These are phyloP conservation scores for Psilocybe subaeruginosa DNA, from an alignment of 768 basidiomycete genomes.

Conservation along the genomic window DNA sequence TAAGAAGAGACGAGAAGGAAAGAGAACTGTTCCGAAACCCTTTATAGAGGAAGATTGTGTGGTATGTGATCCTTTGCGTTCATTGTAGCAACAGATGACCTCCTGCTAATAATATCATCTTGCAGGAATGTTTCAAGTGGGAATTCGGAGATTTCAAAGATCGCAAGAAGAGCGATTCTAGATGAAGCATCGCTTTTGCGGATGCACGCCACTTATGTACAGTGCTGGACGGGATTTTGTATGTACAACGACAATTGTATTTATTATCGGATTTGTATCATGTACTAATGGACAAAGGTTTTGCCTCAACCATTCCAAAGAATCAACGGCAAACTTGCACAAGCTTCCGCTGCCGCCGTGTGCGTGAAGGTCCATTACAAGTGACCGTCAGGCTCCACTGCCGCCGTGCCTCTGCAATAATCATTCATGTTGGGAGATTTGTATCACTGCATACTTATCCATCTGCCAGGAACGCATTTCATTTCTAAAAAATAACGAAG, in stretches of 20 bases:
- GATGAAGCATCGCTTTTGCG: background rate
- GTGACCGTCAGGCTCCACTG: background rate
- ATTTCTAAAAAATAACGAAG: background rate
- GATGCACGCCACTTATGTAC: background rate
- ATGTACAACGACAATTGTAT: background rate
- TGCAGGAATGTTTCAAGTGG: slow-evolving; percentile 84
- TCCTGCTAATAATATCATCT: slow-evolving; percentile 1
- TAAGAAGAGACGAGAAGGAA: slow-evolving; percentile 34
- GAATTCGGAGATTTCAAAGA: slow-evolving; percentile 57
- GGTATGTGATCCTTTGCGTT: slow-evolving; percentile 34
- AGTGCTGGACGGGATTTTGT: background rate
- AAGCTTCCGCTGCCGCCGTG: too few relatives aligned
- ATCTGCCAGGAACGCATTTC: background rate
- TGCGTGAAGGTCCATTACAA: background rate
- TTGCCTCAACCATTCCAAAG: too few relatives aligned
- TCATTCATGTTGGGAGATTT: too few relatives aligned
- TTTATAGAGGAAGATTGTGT: slow-evolving; percentile 66
- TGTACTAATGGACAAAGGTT: too few relatives aligned
- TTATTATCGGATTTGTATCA: background rate
- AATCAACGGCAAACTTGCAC: too few relatives aligned
- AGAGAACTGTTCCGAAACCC: slow-evolving; percentile 58
- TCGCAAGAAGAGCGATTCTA: background rate
- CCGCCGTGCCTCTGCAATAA: background rate
- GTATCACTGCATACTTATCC: too few relatives aligned
- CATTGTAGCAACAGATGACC: background rate